Base-by-base conservation (phyloP, 73 alveolate species). In the Paramecium sexaurelia region DNA sequence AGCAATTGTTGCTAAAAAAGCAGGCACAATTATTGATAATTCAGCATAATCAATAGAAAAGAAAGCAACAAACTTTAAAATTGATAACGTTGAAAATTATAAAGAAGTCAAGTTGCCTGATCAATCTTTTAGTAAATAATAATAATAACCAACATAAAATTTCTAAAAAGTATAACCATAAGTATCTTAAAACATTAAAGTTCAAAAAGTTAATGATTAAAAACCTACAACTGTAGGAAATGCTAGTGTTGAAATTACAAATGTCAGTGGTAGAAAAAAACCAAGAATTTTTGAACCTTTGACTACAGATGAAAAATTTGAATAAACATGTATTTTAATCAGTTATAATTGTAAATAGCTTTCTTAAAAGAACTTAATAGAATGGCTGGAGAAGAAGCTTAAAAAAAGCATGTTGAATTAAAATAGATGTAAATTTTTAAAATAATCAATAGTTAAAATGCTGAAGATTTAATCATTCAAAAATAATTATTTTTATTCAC, bases 361-460 rank as follows among this genome's bases (percentile, higher is more conserved):
- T 61, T 61, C 83, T 61, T 61, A 61, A 61, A 61, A 2, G 83
- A 61, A 61, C 43, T 61, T 11, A 61, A 61, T 61, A 61, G 43
- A 61, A 61, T 61, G 83, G 83, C 43, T 61, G 83, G 83, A 29
- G 83, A 61, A 32, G 83, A 61, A 29, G 83, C 83, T 13, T 29
- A 29, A 32, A 61, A 61, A 26, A 61, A 26, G 3, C 83, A 61
- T 13, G 26, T 61, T 22, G 83, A 61, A 10, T 9, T 32, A 2
- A 61, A 61, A 61, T 29, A 61, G 26, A 61, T 61, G 83, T 61
- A 61, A 19, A 11, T 26, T 4, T 17, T 13, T 17, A 61, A 26
- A 22, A 2, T 61, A 5, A 11, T 10, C 6, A 3, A 61, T 61
- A 61, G 83, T 2, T 29, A 26, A 26, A 29, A 32, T 61, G 83